Conservation (phyloP, 495 filamentous ascomycete species). For the Astrothelium subdiscretum region DNA sequence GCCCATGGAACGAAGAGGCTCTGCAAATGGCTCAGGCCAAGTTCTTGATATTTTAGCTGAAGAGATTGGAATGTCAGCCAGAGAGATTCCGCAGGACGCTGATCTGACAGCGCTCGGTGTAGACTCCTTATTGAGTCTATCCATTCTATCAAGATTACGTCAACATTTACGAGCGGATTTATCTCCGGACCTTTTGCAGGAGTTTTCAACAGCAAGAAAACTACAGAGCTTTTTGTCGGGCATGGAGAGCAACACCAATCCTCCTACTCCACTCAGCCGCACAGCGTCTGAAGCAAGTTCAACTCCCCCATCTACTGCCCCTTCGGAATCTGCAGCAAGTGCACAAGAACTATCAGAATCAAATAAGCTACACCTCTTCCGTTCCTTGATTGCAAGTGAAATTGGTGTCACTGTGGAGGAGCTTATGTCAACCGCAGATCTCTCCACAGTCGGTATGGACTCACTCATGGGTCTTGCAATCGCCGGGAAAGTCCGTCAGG, state of each 20-base stretch:
- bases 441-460: constrained; percentile 40
- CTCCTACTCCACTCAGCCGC: too few relatives aligned
- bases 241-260: neutral
- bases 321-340: constrained; percentile 6
- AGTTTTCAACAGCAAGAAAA: constrained; percentile 5
- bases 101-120: constrained; percentile 9
- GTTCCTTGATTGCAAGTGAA: constrained; percentile 52
- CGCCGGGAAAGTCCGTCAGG: constrained; percentile 41
- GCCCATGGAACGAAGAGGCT: neutral
- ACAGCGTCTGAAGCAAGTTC: neutral
- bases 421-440: constrained; percentile 36
- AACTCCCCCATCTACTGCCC: constrained; percentile 16
- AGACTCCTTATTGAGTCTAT: constrained; percentile 9
- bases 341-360: constrained; percentile 6
- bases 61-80: constrained; percentile 4
- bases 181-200: constrained; percentile 6
- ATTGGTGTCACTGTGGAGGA: constrained; percentile 57
- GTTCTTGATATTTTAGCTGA: constrained; percentile 7
- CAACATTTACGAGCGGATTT: constrained; percentile 5
- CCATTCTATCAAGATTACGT: constrained; percentile 8
- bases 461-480: constrained; percentile 41
- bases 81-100: constrained; percentile 4
- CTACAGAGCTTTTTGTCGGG: neutral
- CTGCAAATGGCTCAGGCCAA: neutral
- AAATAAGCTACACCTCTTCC: constrained; percentile 34